These are phyloP conservation scores for Sporisorium iseilematis-ciliati DNA, from an alignment of 1,284 basidiomycete species.

Conservation along the genomic window DNA sequence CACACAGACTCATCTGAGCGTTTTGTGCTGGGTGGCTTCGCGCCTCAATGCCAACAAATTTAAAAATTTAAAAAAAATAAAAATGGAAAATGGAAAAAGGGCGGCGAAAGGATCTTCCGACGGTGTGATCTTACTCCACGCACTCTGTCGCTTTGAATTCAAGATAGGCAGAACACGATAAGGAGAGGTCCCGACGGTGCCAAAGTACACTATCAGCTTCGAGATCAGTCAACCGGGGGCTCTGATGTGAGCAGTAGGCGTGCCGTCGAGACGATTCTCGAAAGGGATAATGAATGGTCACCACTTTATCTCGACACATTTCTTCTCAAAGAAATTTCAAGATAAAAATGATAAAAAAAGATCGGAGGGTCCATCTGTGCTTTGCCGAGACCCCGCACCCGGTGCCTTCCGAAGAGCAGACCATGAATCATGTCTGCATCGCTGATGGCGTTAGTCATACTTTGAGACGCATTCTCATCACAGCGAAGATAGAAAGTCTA, in stretches of 20 bases:
- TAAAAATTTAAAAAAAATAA: background rate
- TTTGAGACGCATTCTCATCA: background rate
- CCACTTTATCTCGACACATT: slow-evolving; percentile 1
- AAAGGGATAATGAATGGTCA: background rate
- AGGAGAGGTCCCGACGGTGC: too few species aligned
- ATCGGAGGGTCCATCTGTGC: background rate
- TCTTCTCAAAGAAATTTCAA: background rate
- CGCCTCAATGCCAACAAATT: background rate
- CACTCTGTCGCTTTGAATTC: too few species aligned
- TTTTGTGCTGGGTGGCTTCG: background rate
- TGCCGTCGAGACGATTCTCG: background rate
- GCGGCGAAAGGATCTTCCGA: background rate
- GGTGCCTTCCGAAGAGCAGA: background rate
- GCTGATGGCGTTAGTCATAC: background rate
- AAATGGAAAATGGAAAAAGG: background rate
- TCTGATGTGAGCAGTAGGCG: too few species aligned
- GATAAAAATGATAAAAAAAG: background rate
- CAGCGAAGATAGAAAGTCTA: too few species aligned
- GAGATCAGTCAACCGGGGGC: too few species aligned
- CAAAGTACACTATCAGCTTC: too few species aligned
- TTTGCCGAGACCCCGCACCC: slow-evolving; percentile 6
- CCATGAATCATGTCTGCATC: background rate
- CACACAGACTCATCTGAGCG: background rate
- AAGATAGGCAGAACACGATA: too few species aligned
- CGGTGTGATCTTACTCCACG: too few species aligned